Evolutionary conservation across 495 filamentous ascomycete genomes (phyloP), one percentile per base, ranked within the genome.

Genomic region (Aspergillus coremiiformis): DNA sequence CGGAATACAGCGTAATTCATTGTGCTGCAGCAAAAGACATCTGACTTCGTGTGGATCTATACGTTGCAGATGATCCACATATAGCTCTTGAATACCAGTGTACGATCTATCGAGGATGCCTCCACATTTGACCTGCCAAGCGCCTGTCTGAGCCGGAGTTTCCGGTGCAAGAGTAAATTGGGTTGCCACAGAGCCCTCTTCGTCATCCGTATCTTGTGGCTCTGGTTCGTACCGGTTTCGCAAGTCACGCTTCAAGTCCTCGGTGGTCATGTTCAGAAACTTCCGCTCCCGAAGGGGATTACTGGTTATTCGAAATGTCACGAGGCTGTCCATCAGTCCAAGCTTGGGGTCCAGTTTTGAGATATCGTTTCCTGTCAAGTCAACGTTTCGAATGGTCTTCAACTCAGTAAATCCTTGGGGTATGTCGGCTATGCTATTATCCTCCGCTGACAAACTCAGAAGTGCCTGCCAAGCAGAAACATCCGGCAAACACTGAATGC

Each of bases 201-300:
- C 67, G 15, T 72, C 70, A 35, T 73, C 67, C 24, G 69, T 72
- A 39, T 77, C 69, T 32, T 64, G 64, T 11, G 57, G 57, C 17
- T 73, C 72, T 3, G 87, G 85, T 49, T 85, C 81, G 39, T 93
- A 72, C 19, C 88, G 79, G 33, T 76, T 76, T 29, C 79, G 80
- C 44, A 98, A 72, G 55, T 85, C 83, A 37, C 76, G 77, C 69
- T 95, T 96, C 58, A 98, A 66, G 47, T 90, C 86, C 17, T 89
- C 87, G 0, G 87, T 89, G 21, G 76, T 75, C 75, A 95, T 86
- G 19, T 73, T 84, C 26, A 90, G 72, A 49, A 93, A 86, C 64
- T 87, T 94, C 57, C 86, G 89, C 57, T 96, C 90, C 39, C 85
- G 74, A 11, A 98, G 68, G 5, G 93, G 93, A 60, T 98, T 98